Evolutionary conservation across 768 basidiomycete species (phyloP), one percentile per base, ranked within the genome.

Genomic region (Rhodotorula babjevae): DNA sequence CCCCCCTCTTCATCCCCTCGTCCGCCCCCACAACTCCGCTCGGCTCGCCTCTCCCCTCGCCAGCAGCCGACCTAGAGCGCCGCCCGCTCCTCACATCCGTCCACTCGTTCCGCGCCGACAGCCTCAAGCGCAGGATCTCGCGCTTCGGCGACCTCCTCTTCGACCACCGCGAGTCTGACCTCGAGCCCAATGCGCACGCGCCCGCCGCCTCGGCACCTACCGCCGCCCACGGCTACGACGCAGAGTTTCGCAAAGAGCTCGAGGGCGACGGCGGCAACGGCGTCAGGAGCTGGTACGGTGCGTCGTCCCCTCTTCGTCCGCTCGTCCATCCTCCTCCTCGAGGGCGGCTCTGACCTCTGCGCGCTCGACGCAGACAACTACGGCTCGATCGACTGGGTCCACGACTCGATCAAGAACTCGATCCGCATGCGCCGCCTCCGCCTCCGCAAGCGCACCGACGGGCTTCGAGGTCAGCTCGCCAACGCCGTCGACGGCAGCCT

Each of bases 381-480:
- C n/a, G 61, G 63, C 56, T 56, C 62, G 52, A 72, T 69, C 36
- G 93, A 97, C 81, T 97, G 94, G 95, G 84, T 97, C 65, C 95
- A 97, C 78, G 95, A 97, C 82, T 86, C 91, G 53, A 82, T 83
- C 74, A 79, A 83, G 78, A 52, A 65, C 57, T 66, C 72, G 36
- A 18, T 71, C n/a, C 70, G 75, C 27, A 61, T 67, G n/a, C 61
- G 69, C 29, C 31, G 67, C 58, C 73, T 77, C 18, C 55, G 69
- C 33, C 50, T 33, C 6, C 67, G 63, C 42, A 71, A 65, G 57
- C 69, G 44, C 40, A 65, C 63, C 40, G 36, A 64, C 11, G 76
- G 79, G 16, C 21, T 76, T 27, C 71, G 71, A 23, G 72, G 69
- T 14, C 40, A 60, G 25, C n/a, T 72, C 40, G 61, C 63, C 36